Evolutionary conservation across 2,329 filamentous ascomycete species (phyloP), one percentile per base, ranked within the genome.

Genomic region (Macroventuria anomochaeta): DNA sequence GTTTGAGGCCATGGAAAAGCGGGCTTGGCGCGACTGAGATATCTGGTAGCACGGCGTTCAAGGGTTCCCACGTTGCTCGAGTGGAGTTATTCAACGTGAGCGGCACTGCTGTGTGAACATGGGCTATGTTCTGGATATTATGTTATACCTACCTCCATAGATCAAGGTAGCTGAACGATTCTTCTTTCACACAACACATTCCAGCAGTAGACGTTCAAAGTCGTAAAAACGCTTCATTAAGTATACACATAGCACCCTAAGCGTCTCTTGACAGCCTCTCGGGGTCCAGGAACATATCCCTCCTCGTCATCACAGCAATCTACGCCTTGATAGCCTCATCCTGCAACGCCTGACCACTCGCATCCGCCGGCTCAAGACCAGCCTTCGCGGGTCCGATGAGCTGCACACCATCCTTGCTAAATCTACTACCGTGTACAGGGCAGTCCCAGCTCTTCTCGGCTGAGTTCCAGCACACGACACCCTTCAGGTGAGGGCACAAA

Each of bases 391-490:
- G 77, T 1, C 77, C 77, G 39, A 73, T 72, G 12, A 79, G 44
- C 55, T 74, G 74, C 15, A 76, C 61, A 1, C 77, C 77, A 46
- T 79, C 75, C 36, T 74, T 74, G 34, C 72, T 75, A 53, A 79
- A 80, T 15, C 76, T 64, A 55, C 70, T 75, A 0, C 77, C 76
- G 64, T 79, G 76, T 4, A 79, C 69, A 0, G 83, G 82, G 58
- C 82, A 85, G 65, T 85, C 83, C 61, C 65, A 68, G 29, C 65
- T 66, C 63, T 66, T 68, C 54, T 66, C 63, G 0, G 62, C 71
- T 5, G 69, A 58, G 54, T 85, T 85, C 82, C 83, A 85, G 64
- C 80, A 82, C 0, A 85, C 76, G 0, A 85, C 79, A 0, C 80
- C 83, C 51, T 82, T 77, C 68, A 85, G 56, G 60, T 85, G 82